Conservation (phyloP, 257 asterid species). For the Solanum tarapatanum region DNA sequence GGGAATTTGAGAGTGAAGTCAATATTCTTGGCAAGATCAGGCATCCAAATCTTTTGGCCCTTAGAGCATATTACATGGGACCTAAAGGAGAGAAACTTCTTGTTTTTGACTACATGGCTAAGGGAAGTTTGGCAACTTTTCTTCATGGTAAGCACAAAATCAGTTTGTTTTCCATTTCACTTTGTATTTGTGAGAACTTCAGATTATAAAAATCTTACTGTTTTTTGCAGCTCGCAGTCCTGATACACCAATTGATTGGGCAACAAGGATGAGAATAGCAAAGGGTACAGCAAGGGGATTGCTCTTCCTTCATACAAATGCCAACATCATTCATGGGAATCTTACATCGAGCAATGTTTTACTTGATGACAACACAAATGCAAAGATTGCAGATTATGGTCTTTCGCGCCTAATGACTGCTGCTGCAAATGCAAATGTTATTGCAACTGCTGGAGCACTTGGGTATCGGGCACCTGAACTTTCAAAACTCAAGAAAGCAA, state of each 20-base stretch:
- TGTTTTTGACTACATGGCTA: conserved; percentile 86
- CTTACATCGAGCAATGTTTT: conserved; percentile 86
- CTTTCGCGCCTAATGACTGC: conserved; percentile 84
- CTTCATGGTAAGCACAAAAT: conserved; percentile 54
- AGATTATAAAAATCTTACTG: neutral
- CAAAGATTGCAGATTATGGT: conserved; percentile 77
- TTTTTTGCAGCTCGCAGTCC: conserved; percentile 62
- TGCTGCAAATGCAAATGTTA: conserved; percentile 77
- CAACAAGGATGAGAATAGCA: conserved; percentile 66
- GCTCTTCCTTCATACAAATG: conserved; percentile 67
- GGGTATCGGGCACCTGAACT: conserved; percentile 97
- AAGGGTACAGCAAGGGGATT: conserved; percentile 79
- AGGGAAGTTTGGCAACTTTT: conserved; percentile 73
- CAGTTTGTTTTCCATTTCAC: neutral
- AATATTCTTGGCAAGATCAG: conserved; percentile 70
- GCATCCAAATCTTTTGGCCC: conserved; percentile 79
- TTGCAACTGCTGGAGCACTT: conserved; percentile 83
- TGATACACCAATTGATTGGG: conserved; percentile 66
- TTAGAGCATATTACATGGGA: conserved; percentile 84
- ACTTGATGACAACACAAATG: conserved; percentile 50
- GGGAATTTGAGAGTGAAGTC: conserved; percentile 78
- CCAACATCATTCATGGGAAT: conserved; percentile 71
- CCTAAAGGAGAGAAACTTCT: conserved; percentile 97
- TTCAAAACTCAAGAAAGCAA: conserved; percentile 82
- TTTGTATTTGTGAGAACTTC: neutral